Percentiles rank a stretch among this genome's conserved stretches.
Conservation (phyloP, 2,329 filamentous ascomycete genomes). For the Dichotomopilus funicola region DNA sequence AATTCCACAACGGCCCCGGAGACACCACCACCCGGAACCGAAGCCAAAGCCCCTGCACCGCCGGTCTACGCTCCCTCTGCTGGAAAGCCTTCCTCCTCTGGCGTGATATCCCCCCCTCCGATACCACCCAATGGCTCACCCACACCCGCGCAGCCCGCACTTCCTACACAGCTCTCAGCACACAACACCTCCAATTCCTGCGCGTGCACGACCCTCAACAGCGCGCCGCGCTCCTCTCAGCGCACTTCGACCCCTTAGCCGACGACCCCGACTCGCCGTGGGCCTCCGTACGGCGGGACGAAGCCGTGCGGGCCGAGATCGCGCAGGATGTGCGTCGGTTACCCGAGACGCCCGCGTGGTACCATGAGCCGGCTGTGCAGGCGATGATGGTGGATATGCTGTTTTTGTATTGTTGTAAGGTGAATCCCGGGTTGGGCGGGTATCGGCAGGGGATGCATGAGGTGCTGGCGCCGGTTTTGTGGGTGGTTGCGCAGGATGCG, state of each 20-base stretch:
- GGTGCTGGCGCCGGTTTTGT: constrained; percentile 79
- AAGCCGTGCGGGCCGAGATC: constrained; percentile 79
- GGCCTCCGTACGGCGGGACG: constrained; percentile 79
- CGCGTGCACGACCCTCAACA: constrained; percentile 66
- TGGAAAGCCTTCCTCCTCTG: constrained; percentile 92
- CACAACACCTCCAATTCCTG: constrained; percentile 74
- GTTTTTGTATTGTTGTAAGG: constrained; percentile 82
- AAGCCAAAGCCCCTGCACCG: constrained; percentile 55
- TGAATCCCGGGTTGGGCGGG: constrained; percentile 75
- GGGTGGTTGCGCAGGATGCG: constrained; percentile 77
- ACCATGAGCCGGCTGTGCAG: constrained; percentile 73
- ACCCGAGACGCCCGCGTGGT: constrained; percentile 77
- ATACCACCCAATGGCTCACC: constrained; percentile 58
- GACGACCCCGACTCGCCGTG: constrained; percentile 87
- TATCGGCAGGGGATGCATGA: constrained; percentile 99
- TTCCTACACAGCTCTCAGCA: constrained; percentile 65
- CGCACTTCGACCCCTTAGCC: constrained; percentile 67
- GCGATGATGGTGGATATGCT: constrained; percentile 78
- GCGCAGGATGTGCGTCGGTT: constrained; percentile 90
- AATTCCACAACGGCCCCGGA: constrained; percentile 28
- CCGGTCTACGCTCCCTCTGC: constrained; percentile 76
- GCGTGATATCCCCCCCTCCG: constrained; percentile 46
- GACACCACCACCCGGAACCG: constrained; percentile 34
- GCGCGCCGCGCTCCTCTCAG: constrained; percentile 52
- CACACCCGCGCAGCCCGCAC: constrained; percentile 62